Evolutionary conservation across 345 rosid species (phyloP).

Genomic region (Sisymbrium irio): DNA sequence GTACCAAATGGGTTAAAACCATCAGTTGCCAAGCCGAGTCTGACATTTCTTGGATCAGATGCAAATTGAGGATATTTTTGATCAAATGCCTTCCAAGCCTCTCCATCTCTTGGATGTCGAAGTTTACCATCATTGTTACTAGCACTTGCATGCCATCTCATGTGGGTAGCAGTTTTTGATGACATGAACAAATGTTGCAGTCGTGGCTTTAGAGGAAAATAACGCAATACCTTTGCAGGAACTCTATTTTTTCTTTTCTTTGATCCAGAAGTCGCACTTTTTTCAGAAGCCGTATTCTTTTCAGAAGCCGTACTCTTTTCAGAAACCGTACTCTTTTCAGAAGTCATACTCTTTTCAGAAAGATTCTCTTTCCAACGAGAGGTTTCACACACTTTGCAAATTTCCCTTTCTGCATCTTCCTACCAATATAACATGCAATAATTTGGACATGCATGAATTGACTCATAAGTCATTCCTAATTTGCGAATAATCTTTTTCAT

Average conservation of each 20-base stretch:
- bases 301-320: neutral
- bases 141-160: neutral
- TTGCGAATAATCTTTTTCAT: neutral
- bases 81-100: neutral
- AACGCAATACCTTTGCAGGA: neutral
- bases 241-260: neutral
- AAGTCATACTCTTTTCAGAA: neutral
- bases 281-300: too few species aligned
- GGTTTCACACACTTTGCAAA: neutral
- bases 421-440: neutral
- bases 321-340: neutral
- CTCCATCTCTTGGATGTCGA: conserved; percentile 3
- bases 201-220: neutral
- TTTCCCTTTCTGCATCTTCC: neutral
- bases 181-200: neutral
- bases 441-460: neutral
- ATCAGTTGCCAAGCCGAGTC: neutral
- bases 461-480: neutral
- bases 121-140: neutral
- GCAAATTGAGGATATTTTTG: neutral
- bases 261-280: neutral
- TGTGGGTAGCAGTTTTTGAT: neutral
- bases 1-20: neutral
- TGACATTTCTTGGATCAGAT: neutral
- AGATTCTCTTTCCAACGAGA: neutral